Evolutionary conservation across 2,329 filamentous ascomycete species (phyloP).

Genomic region (Oidium heveae): DNA sequence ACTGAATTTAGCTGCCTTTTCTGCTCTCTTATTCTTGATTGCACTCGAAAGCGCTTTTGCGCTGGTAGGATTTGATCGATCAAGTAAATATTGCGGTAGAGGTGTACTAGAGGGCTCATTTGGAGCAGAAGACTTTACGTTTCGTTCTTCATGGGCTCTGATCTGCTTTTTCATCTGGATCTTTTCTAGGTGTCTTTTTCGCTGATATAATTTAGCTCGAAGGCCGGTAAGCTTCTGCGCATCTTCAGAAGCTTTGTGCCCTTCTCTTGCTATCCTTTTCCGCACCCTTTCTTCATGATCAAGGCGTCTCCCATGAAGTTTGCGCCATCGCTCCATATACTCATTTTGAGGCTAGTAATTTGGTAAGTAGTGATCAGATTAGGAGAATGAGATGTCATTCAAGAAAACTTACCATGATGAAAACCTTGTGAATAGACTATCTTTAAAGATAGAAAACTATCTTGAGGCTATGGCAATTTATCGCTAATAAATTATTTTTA

Average conservation of each 20-base stretch:
- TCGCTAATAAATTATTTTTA: too few species aligned
- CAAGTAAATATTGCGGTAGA: conserved; percentile 78
- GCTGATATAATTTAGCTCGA: conserved; percentile 74
- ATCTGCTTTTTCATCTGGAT: conserved; percentile 93
- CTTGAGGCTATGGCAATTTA: too few species aligned
- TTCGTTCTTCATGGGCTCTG: conserved; percentile 84
- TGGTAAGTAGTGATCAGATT: too few species aligned
- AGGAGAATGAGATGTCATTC: too few species aligned
- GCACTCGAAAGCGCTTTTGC: conserved; percentile 53
- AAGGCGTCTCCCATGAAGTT: conserved; percentile 31
- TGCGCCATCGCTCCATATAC: conserved; percentile 57
- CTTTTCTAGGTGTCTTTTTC: conserved; percentile 92
- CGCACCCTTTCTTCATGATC: conserved; percentile 45
- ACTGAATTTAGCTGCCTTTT: conserved; percentile 81
- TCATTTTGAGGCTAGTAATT: conserved; percentile 45
- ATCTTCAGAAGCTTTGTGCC: conserved; percentile 67
- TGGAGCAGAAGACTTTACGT: conserved; percentile 44
- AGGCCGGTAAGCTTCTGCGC: conserved; percentile 84
- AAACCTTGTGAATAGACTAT: too few species aligned
- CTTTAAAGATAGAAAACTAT: too few species aligned
- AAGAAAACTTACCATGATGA: too few species aligned
- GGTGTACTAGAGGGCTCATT: conserved; percentile 59
- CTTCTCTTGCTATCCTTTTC: conserved; percentile 71
- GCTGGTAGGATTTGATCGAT: conserved; percentile 35
- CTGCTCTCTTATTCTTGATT: conserved; percentile 86